Conservation (phyloP, 2,329 filamentous ascomycete species). For the Apiospora sp. region DNA sequence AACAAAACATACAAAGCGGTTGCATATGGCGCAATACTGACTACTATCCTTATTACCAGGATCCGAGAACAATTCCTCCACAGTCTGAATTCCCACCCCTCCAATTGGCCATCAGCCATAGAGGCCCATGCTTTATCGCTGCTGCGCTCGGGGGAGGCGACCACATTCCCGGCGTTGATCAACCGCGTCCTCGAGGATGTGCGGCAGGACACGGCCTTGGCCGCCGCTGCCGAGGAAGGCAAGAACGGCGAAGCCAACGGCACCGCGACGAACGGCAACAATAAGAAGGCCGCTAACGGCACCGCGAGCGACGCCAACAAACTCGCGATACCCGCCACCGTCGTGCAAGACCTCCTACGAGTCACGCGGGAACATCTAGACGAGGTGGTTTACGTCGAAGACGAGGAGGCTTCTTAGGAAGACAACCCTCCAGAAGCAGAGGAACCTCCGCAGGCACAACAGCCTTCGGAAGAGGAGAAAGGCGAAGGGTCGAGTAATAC, state of each 20-base stretch:
- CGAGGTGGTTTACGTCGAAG: conserved; percentile 50
- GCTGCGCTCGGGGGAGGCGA: conserved; percentile 66
- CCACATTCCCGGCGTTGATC: conserved; percentile 68
- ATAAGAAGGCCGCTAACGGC: conserved; percentile 31
- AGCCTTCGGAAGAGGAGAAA: background rate
- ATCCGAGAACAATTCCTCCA: conserved; percentile 72
- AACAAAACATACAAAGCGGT: background rate
- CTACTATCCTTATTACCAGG: conserved; percentile 45
- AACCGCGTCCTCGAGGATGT: conserved; percentile 69
- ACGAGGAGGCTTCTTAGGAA: conserved; percentile 34
- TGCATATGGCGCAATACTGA: conserved; percentile 24
- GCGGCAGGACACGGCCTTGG: conserved; percentile 55
- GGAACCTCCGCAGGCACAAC: background rate
- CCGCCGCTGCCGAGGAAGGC: conserved; percentile 33
- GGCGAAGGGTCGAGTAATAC: background rate
- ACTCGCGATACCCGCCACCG: conserved; percentile 64
- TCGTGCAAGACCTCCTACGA: conserved; percentile 69
- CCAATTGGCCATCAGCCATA: conserved; percentile 69
- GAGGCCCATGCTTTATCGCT: conserved; percentile 67
- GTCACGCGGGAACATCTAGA: conserved; percentile 67
- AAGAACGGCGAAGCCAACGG: conserved; percentile 27
- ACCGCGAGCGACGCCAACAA: conserved; percentile 39
- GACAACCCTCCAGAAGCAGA: background rate
- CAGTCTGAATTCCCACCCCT: conserved; percentile 63
- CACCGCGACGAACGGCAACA: conserved; percentile 39